Base-by-base conservation (phyloP, 352 stramenopile species). In the Pythium vanterpoolii region DNA sequence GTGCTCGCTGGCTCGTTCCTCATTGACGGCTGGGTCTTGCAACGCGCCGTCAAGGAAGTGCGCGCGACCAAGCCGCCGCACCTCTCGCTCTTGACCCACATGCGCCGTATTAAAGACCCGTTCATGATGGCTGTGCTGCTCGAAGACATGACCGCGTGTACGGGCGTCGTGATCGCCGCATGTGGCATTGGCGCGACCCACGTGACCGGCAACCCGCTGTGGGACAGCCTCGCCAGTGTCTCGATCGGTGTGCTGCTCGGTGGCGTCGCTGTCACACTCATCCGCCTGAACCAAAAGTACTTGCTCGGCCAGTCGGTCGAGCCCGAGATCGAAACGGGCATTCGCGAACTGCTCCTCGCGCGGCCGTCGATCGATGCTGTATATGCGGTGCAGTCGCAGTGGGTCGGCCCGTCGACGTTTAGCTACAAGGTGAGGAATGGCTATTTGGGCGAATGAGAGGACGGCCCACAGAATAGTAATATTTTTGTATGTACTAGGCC, bases 111-210 rank as follows among this genome's bases (percentile, higher is more conserved):
- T 60, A 96, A 98, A 45, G 96, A 99, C 73, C 96, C 97, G 27
- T 98, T 98, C 50, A 98, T 98, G 67, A 87, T 99, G 76, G 96
- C 97, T 21, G 90, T 99, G 49, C 67, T 99, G 30, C 77, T 99
- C 13, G 97, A 99, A 57, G 97, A 99, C 72, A 85, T 93, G 57
- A 96, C 96, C 5, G 96, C 96, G 31, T 99, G 97, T 77, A 87
- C 96, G 18, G 97, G 97, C 28, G 91, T 99, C 34, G 51, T 99
- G n/a, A 94, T 99, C 38, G 97, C 96, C 2, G 90, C 94, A 9
- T 93, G 73, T 26, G 97, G 97, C 30, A 98, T 99, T 56, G 85
- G 81, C 33, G 83, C 95, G 24, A 97, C 77, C 28, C 87, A 98
- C 60, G 72, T 93, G 26, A 98, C 93, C 18, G 88, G 84, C 18